phyloP scores from a whole-genome alignment of 2,329 filamentous ascomycete species.

The Pseudopithomyces maydicus region DNA sequence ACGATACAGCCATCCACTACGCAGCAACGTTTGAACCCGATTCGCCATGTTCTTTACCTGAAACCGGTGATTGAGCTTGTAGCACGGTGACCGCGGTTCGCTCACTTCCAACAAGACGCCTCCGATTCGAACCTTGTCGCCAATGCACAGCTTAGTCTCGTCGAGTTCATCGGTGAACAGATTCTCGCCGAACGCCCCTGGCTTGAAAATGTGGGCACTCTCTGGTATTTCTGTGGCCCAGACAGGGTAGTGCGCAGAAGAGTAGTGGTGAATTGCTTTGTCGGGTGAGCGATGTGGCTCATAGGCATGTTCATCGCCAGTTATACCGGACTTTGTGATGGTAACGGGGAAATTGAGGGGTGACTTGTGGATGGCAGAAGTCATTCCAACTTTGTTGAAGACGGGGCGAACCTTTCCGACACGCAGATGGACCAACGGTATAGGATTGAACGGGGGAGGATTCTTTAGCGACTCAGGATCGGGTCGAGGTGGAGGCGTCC shows the following conservation, averaged over 20 bases:
- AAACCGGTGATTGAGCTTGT: slow-evolving; percentile 72
- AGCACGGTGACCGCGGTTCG: slow-evolving; percentile 68
- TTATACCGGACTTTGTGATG: slow-evolving; percentile 58
- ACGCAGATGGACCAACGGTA: slow-evolving; percentile 62
- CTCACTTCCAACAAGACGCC: slow-evolving; percentile 59
- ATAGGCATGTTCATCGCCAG: slow-evolving; percentile 66
- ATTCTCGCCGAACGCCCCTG: slow-evolving; percentile 69
- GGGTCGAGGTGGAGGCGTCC: slow-evolving; percentile 28
- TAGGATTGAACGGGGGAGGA: slow-evolving; percentile 38
- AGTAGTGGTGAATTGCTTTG: slow-evolving; percentile 68
- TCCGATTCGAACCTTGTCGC: slow-evolving; percentile 43
- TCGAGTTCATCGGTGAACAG: slow-evolving; percentile 63
- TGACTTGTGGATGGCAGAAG: slow-evolving; percentile 63
- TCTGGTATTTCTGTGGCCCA: slow-evolving; percentile 62
- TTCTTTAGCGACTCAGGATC: slow-evolving; percentile 25
- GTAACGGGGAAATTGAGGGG: slow-evolving; percentile 51
- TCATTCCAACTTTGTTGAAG: slow-evolving; percentile 54
- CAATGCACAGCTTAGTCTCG: slow-evolving; percentile 66
- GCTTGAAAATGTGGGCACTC: slow-evolving; percentile 57
- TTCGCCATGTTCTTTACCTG: slow-evolving; percentile 66
- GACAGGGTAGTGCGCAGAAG: slow-evolving; percentile 61
- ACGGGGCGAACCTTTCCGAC: slow-evolving; percentile 62
- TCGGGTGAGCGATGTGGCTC: slow-evolving; percentile 67
- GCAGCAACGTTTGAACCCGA: slow-evolving; percentile 59
- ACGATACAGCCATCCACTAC: slow-evolving; percentile 71